phyloP scores from a whole-genome alignment of 257 asterid species.

The Linderniella brevidens region DNA sequence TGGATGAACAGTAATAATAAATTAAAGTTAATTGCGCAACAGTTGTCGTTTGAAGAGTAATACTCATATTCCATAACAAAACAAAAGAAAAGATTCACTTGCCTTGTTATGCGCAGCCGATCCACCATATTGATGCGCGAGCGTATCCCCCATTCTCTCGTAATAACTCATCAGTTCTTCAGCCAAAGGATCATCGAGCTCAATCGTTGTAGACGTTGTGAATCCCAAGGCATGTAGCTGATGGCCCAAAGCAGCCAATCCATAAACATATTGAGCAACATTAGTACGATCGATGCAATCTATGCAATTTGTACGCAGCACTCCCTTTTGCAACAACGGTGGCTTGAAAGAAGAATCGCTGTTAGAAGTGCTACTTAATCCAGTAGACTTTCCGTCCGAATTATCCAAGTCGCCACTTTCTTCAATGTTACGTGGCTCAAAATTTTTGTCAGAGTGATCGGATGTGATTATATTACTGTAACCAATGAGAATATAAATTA shows the following conservation, averaged over 20 bases:
- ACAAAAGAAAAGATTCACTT: too few relatives aligned
- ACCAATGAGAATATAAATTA: too few relatives aligned
- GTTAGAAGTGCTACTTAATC: conserved; percentile 12
- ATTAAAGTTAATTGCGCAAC: too few relatives aligned
- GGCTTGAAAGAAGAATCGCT: conserved; percentile 23
- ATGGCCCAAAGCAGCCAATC: conserved; percentile 66
- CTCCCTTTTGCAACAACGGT: conserved; percentile 40
- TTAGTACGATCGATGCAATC: conserved; percentile 80
- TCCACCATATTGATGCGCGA: conserved; percentile 74
- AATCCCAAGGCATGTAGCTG: conserved; percentile 47
- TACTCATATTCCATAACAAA: too few relatives aligned
- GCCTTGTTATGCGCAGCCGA: conserved; percentile 62
- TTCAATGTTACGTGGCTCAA: conserved; percentile 20
- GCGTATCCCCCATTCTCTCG: conserved; percentile 73
- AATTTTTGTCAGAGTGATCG: conserved; percentile 11
- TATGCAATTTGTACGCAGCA: conserved; percentile 64
- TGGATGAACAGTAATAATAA: too few relatives aligned
- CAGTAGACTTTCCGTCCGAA: conserved; percentile 17
- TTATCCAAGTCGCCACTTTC: conserved; percentile 23
- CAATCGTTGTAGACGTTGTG: conserved; percentile 30
- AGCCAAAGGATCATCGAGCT: conserved; percentile 67
- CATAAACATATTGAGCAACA: conserved; percentile 73
- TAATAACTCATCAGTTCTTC: conserved; percentile 56
- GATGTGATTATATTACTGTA: too few relatives aligned
- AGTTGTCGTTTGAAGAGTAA: too few relatives aligned